phyloP scores from a whole-genome alignment of 2,329 filamentous ascomycete genomes.

The Ophiocordyceps unilateralis region DNA sequence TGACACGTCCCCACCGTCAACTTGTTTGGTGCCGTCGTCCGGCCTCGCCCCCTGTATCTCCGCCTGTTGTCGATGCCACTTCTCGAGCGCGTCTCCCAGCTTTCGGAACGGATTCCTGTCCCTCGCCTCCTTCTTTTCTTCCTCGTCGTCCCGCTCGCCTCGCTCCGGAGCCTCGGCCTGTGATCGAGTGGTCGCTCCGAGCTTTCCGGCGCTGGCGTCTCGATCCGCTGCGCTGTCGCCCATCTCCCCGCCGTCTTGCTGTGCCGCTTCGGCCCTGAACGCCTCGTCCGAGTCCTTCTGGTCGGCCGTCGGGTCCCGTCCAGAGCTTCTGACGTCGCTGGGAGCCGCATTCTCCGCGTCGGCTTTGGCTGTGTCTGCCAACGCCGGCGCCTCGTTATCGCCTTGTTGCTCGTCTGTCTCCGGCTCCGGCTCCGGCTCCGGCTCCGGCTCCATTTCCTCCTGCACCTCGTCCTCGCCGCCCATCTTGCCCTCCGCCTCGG shows the following conservation, averaged over 20 bases:
- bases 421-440: slow-evolving; percentile 2
- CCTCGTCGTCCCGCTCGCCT: slow-evolving; percentile 25
- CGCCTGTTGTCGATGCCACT: slow-evolving; percentile 77
- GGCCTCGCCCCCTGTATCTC: slow-evolving; percentile 51
- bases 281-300: slow-evolving; percentile 45
- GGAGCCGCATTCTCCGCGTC: slow-evolving; percentile 45
- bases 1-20: slow-evolving; percentile 15
- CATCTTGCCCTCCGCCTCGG: slow-evolving; percentile 29
- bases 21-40: slow-evolving; percentile 30
- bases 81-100: slow-evolving; percentile 78
- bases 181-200: slow-evolving; percentile 34
- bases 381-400: slow-evolving; percentile 14
- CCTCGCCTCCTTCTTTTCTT: slow-evolving; percentile 26
- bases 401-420: slow-evolving; percentile 19
- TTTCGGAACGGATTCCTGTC: slow-evolving; percentile 71
- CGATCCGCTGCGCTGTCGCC: slow-evolving; percentile 48
- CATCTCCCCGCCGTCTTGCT: slow-evolving; percentile 48
- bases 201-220: slow-evolving; percentile 44
- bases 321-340: slow-evolving; percentile 45
- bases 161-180: slow-evolving; percentile 28
- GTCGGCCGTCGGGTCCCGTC: slow-evolving; percentile 47
- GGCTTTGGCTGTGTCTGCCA: slow-evolving; percentile 29
- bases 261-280: slow-evolving; percentile 39
- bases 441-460: slow-evolving; percentile 21
- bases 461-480: slow-evolving; percentile 35